Percentiles rank a stretch among this genome's conserved stretches.
These are phyloP conservation scores for Zasmidium citrigriseum DNA, from an alignment of 2,329 filamentous ascomycete species.

Conservation along the genomic window DNA sequence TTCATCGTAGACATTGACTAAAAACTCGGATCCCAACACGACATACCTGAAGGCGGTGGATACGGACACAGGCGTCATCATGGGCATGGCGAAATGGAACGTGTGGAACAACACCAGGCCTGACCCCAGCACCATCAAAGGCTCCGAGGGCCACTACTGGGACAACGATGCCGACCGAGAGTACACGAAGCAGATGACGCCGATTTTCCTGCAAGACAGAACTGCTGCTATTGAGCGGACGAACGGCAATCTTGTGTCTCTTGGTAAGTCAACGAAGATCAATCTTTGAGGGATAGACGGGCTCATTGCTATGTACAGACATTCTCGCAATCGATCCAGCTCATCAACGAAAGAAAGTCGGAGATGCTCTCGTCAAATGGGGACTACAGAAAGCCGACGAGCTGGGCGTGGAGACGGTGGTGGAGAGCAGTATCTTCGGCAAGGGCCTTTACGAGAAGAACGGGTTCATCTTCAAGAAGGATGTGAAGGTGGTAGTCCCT, in stretches of 20 bases:
- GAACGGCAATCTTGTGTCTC: slow-evolving; percentile 29
- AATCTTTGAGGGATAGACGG: background rate
- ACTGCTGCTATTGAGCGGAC: slow-evolving; percentile 24
- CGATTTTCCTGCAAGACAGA: slow-evolving; percentile 24
- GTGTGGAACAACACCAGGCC: slow-evolving; percentile 25
- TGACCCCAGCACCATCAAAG: background rate
- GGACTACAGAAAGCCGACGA: slow-evolving; percentile 31
- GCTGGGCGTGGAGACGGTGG: slow-evolving; percentile 29
- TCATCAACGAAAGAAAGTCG: slow-evolving; percentile 31
- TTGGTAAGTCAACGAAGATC: slow-evolving; percentile 6
- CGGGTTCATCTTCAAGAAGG: slow-evolving; percentile 32
- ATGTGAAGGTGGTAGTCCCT: slow-evolving; percentile 22
- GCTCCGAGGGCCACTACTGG: slow-evolving; percentile 21
- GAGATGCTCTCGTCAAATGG: slow-evolving; percentile 31
- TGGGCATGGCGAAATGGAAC: slow-evolving; percentile 37
- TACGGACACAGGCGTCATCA: slow-evolving; percentile 24
- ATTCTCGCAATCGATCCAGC: slow-evolving; percentile 32
- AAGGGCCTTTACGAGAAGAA: slow-evolving; percentile 35
- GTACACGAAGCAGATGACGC: slow-evolving; percentile 23
- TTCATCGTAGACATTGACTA: slow-evolving; percentile 5
- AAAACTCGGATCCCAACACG: slow-evolving; percentile 24
- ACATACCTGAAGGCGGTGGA: slow-evolving; percentile 35
- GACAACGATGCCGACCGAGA: slow-evolving; percentile 21
- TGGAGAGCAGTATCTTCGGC: slow-evolving; percentile 33
- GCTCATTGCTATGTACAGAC: slow-evolving; percentile 12